phyloP scores from a whole-genome alignment of 345 rosid species.

The Bretschneidera sinensis region DNA sequence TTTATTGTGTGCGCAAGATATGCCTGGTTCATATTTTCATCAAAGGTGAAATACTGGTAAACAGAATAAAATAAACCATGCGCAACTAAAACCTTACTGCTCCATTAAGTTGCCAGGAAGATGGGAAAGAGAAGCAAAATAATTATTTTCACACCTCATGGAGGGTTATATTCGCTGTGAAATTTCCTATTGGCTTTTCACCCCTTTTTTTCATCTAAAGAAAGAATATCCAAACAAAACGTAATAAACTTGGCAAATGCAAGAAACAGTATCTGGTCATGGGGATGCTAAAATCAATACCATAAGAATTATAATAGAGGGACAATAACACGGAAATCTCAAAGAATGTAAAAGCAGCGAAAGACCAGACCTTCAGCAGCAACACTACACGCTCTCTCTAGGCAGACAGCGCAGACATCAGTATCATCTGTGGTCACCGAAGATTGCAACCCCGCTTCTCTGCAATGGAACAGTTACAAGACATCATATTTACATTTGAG shows the following conservation, averaged over 20 bases:
- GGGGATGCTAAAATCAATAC: not conserved
- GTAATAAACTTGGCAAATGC: not conserved
- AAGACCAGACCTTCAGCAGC: slow-evolving; percentile 81
- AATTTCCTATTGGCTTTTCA: not conserved
- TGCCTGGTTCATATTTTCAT: too few species aligned
- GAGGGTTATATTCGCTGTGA: not conserved
- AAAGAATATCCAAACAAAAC: not conserved
- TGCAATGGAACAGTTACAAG: slow-evolving; percentile 23
- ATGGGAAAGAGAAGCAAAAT: too few species aligned
- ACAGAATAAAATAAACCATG: too few species aligned
- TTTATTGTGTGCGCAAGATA: too few species aligned
- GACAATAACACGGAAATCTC: not conserved
- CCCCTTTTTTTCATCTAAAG: not conserved
- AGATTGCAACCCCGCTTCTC: slow-evolving; percentile 80
- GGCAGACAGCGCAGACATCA: slow-evolving; percentile 92
- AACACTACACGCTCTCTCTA: slow-evolving; percentile 80
- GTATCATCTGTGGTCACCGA: slow-evolving; percentile 57
- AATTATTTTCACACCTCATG: too few species aligned
- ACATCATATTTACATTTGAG: too few species aligned
- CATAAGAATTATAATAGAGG: not conserved
- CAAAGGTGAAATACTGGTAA: too few species aligned
- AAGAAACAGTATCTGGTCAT: not conserved
- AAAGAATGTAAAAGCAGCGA: not conserved
- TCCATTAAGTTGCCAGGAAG: too few species aligned
- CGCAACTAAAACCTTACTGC: too few species aligned